Conservation (phyloP, 768 basidiomycete species). For the Exidia glandulosa region DNA sequence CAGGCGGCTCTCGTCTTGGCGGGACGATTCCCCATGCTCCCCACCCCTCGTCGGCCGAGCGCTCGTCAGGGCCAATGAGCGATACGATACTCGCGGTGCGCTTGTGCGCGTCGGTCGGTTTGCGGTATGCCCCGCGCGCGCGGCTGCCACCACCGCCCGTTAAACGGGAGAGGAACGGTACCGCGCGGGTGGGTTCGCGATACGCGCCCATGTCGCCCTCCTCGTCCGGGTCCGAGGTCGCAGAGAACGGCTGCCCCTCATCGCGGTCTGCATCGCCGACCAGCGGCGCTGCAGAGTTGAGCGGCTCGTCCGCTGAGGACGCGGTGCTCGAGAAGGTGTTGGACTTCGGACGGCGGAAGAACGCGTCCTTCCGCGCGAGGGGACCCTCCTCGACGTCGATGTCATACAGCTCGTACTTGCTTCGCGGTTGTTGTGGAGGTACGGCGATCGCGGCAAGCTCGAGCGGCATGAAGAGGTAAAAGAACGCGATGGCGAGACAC, state of each 20-base stretch:
- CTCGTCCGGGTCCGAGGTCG: constrained; percentile 47
- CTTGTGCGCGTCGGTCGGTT: constrained; percentile 20
- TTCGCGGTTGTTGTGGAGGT: constrained; percentile 30
- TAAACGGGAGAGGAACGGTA: constrained; percentile 20
- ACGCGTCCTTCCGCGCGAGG: constrained; percentile 22
- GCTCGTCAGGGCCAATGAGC: constrained; percentile 64
- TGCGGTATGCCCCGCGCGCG: constrained; percentile 14
- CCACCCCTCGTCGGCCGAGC: constrained; percentile 72
- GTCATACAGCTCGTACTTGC: constrained; percentile 72
- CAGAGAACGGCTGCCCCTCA: constrained; percentile 23
- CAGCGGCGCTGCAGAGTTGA: constrained; percentile 3
- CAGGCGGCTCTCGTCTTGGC: too few relatives aligned
- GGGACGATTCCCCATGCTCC: constrained; percentile 54
- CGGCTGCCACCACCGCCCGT: constrained; percentile 9
- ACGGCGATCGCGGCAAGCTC: constrained; percentile 52
- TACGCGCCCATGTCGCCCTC: constrained; percentile 23
- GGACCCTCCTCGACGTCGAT: constrained; percentile 35
- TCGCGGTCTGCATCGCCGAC: constrained; percentile 8
- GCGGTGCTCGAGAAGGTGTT: constrained; percentile 1
- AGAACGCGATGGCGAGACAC: constrained; percentile 76
- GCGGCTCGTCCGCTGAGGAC: constrained; percentile 1
- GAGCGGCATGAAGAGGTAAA: constrained; percentile 82
- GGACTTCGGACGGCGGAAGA: constrained; percentile 6
- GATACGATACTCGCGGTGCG: constrained; percentile 82
- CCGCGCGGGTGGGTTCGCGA: constrained; percentile 28